These are phyloP conservation scores for Cryptococcus sp. DNA, from an alignment of 1,284 basidiomycete genomes.

Conservation along the genomic window DNA sequence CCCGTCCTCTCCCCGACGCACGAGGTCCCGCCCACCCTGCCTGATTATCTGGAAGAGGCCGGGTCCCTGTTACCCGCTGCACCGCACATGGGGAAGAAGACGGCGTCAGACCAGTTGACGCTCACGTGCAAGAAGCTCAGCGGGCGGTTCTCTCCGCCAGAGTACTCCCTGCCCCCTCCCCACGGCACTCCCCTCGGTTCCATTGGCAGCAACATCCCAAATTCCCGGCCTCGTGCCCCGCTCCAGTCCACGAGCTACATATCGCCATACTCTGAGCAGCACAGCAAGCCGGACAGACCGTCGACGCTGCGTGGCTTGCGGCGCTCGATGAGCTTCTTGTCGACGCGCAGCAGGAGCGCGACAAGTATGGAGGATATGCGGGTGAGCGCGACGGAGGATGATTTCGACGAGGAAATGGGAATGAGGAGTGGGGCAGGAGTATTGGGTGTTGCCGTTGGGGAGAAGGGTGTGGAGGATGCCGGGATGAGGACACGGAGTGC, in stretches of 20 bases:
- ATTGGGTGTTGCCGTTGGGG: neutral
- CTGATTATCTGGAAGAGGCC: neutral
- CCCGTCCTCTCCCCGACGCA: conserved; percentile 9
- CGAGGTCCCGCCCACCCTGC: neutral
- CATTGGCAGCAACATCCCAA: conserved; percentile 6
- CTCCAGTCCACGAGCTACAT: neutral
- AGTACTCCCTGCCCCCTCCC: conserved; percentile 16
- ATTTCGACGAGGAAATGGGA: neutral
- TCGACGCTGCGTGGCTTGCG: conserved; percentile 9
- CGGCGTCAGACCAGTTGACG: conserved; percentile 2
- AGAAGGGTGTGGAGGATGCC: neutral
- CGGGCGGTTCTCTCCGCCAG: neutral
- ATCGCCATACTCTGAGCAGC: neutral
- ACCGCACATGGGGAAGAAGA: conserved; percentile 1
- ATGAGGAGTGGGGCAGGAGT: neutral
- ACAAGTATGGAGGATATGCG: conserved; percentile 7
- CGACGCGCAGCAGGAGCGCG: conserved; percentile 8
- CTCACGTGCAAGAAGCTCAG: neutral
- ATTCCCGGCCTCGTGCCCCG: neutral
- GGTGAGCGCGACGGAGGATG: neutral
- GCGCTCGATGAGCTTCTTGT: conserved; percentile 15
- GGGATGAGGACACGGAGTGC: too few species aligned
- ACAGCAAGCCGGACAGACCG: conserved; percentile 1
- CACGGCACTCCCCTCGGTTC: conserved; percentile 7
- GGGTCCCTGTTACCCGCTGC: neutral